Percentiles rank a stretch among this genome's conserved stretches.
Conservation (phyloP, 345 rosid species). For the Geranium rotundifolium region DNA sequence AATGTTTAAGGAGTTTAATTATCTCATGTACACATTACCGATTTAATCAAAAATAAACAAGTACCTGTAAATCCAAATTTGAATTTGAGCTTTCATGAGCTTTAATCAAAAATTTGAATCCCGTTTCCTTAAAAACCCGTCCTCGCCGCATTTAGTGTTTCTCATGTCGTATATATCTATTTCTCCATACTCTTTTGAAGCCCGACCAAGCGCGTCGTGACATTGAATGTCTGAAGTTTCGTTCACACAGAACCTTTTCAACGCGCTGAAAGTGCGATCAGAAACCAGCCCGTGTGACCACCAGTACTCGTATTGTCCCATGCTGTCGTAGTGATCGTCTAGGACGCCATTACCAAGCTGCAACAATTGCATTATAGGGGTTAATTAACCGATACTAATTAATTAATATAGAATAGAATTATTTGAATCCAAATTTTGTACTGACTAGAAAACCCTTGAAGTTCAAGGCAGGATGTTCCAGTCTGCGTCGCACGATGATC, state of each 20-base stretch:
- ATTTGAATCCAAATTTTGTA: too few relatives aligned
- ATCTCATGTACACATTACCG: neutral
- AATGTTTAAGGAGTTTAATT: too few relatives aligned
- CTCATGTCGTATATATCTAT: conserved; percentile 25
- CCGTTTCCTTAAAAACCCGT: conserved; percentile 18
- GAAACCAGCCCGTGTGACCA: conserved; percentile 26
- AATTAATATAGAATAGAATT: too few relatives aligned
- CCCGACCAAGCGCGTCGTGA: conserved; percentile 14
- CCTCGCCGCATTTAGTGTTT: conserved; percentile 17
- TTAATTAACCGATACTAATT: too few relatives aligned
- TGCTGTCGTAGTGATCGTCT: conserved; percentile 16
- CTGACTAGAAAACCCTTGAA: too few relatives aligned
- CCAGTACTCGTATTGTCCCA: conserved; percentile 20
- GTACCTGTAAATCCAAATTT: conserved; percentile 15
- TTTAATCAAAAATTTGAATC: conserved; percentile 19
- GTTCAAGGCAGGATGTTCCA: too few relatives aligned
- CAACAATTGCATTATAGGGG: neutral
- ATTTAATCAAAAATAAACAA: conserved; percentile 24
- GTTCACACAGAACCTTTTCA: conserved; percentile 12
- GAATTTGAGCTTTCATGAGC: conserved; percentile 18
- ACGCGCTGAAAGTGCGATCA: conserved; percentile 11
- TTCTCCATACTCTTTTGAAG: conserved; percentile 17
- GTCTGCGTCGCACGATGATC: too few relatives aligned
- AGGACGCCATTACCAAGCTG: conserved; percentile 23
- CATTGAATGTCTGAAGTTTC: conserved; percentile 10